Percentiles rank a stretch among this genome's conserved stretches.
Evolutionary conservation across 768 basidiomycete species (phyloP).

Genomic region (Pluteus cervinus): DNA sequence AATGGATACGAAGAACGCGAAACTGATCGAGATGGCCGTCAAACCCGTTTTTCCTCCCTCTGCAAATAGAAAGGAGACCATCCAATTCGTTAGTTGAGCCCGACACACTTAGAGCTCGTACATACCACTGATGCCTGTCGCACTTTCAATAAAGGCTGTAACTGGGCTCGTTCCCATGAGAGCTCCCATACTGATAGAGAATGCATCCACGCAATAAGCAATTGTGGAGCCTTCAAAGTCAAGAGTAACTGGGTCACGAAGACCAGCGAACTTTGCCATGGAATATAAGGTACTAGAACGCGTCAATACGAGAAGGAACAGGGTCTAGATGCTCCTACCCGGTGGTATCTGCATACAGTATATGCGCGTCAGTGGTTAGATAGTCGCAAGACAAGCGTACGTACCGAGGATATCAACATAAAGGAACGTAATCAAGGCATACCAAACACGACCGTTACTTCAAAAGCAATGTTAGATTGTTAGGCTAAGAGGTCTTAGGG

Average conservation of each 20-base stretch:
- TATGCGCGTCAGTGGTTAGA: constrained; percentile 2
- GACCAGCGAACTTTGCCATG: constrained; percentile 88
- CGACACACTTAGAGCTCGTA: too few species aligned
- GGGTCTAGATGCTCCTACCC: too few species aligned
- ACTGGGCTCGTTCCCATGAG: constrained; percentile 78
- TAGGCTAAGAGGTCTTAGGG: background rate
- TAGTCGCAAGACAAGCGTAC: constrained; percentile 12
- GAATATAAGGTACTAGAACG: constrained; percentile 75
- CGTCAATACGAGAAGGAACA: background rate
- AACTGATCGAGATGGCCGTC: constrained; percentile 64
- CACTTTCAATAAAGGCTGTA: constrained; percentile 78
- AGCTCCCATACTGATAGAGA: constrained; percentile 76
- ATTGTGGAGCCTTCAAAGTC: constrained; percentile 83
- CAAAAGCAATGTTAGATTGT: constrained; percentile 14
- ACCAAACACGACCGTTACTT: constrained; percentile 75
- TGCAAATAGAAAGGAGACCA: constrained; percentile 12
- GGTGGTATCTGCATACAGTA: constrained; percentile 36
- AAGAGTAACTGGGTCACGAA: constrained; percentile 76
- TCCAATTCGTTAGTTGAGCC: too few species aligned
- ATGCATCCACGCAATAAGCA: constrained; percentile 80
- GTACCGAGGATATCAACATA: constrained; percentile 81
- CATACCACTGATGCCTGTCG: constrained; percentile 71
- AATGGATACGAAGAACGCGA: constrained; percentile 77
- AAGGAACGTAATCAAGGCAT: constrained; percentile 83
- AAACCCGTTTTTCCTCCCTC: constrained; percentile 89